These are phyloP conservation scores for Monosporascus cannonballus DNA, from an alignment of 2,329 filamentous ascomycete genomes.

Conservation along the genomic window DNA sequence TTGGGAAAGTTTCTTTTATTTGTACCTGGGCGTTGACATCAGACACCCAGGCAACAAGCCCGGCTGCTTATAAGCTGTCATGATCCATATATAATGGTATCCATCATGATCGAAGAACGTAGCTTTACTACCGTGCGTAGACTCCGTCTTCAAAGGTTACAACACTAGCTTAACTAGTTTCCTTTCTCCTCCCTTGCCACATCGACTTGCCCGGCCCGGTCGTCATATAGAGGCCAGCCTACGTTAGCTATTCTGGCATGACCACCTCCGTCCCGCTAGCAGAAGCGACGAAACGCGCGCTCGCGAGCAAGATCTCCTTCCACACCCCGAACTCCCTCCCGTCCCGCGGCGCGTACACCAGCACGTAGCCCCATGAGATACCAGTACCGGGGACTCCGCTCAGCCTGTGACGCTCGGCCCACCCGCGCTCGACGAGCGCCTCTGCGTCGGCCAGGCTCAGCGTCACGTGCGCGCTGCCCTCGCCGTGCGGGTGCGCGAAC, in stretches of 20 bases:
- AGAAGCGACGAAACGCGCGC: slow-evolving; percentile 13
- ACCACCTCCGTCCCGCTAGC: slow-evolving; percentile 13
- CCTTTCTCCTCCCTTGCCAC: too few relatives aligned
- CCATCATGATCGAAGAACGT: too few relatives aligned
- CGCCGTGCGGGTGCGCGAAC: slow-evolving; percentile 31
- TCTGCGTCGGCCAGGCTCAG: slow-evolving; percentile 32
- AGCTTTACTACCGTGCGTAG: too few relatives aligned
- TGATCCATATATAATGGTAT: too few relatives aligned
- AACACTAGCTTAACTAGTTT: too few relatives aligned
- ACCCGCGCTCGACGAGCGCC: slow-evolving; percentile 27
- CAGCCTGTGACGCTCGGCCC: slow-evolving; percentile 34
- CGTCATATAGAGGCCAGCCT: too few relatives aligned
- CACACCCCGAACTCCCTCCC: slow-evolving; percentile 28
- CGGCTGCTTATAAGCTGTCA: too few relatives aligned
- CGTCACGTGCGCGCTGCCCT: slow-evolving; percentile 32
- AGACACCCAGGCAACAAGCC: too few relatives aligned
- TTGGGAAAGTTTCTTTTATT: too few relatives aligned
- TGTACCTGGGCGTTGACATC: too few relatives aligned
- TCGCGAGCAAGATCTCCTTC: slow-evolving; percentile 16
- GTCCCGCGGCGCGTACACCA: slow-evolving; percentile 35
- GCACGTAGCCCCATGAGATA: slow-evolving; percentile 29
- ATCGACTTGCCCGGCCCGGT: too few relatives aligned
- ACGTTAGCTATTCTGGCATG: slow-evolving; percentile 4
- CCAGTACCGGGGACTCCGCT: slow-evolving; percentile 16
- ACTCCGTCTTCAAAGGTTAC: too few relatives aligned